Percentiles rank a stretch among this genome's conserved stretches.
Evolutionary conservation across 768 basidiomycete species (phyloP).

Genomic region (Amanita polypyramis): DNA sequence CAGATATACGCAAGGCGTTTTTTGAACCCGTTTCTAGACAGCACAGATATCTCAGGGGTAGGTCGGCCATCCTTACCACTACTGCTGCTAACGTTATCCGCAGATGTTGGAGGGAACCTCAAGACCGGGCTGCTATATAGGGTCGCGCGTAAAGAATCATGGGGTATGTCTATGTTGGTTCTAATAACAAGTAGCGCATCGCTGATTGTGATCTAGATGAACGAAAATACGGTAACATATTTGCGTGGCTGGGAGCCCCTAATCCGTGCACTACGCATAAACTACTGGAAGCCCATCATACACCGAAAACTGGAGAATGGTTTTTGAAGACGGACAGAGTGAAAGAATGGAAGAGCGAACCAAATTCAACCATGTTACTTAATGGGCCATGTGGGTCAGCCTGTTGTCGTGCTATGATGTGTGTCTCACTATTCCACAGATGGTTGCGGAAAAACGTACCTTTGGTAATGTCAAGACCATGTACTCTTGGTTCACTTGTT

Average conservation of each 20-base stretch:
- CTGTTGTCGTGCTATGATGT: background rate
- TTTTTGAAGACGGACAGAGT: background rate
- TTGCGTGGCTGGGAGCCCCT: constrained; percentile 1
- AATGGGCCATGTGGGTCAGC: background rate
- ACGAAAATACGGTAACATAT: background rate
- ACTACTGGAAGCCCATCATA: background rate
- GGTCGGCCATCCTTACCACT: background rate
- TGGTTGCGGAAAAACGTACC: constrained; percentile 1
- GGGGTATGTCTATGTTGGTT: background rate
- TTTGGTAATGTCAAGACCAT: background rate
- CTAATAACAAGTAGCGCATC: background rate
- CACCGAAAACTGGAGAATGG: background rate
- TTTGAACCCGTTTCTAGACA: background rate
- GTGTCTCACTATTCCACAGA: background rate
- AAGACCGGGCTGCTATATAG: background rate
- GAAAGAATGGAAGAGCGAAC: background rate
- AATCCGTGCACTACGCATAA: background rate
- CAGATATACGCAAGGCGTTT: background rate
- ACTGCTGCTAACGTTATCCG: background rate
- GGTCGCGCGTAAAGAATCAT: background rate
- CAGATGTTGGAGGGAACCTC: constrained; percentile 1
- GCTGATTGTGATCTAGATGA: background rate
- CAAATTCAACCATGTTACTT: background rate
- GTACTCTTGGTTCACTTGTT: background rate
- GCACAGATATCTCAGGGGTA: background rate